phyloP scores from a whole-genome alignment of 768 basidiomycete genomes.

The Rhodotorula diobovata region DNA sequence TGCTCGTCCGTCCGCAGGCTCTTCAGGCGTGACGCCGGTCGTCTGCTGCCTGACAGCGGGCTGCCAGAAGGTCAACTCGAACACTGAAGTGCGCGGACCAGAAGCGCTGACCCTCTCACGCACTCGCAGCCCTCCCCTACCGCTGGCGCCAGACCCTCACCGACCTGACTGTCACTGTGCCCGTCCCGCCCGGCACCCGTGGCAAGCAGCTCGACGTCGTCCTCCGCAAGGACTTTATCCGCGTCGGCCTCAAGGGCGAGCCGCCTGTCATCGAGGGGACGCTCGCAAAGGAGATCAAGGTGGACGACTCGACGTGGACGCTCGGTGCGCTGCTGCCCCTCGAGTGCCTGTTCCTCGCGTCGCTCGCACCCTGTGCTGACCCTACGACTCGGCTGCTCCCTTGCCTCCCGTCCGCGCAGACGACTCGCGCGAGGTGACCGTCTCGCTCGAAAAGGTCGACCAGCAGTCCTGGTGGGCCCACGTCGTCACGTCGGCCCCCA shows the following conservation, averaged over 20 bases:
- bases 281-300: slow-evolving; percentile 84
- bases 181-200: slow-evolving; percentile 81
- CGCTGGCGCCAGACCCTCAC: slow-evolving; percentile 83
- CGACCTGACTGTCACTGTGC: slow-evolving; percentile 75
- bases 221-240: slow-evolving; percentile 76
- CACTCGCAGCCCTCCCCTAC: slow-evolving; percentile 63
- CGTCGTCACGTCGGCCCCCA: slow-evolving; percentile 87
- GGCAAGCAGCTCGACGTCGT: slow-evolving; percentile 67
- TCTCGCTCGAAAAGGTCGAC: slow-evolving; percentile 83
- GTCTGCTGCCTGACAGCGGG: no score
- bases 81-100: no score
- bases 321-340: slow-evolving; percentile 57
- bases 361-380: no score
- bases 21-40: no score
- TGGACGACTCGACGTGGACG: slow-evolving; percentile 97
- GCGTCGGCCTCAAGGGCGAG: slow-evolving; percentile 75
- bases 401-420: slow-evolving; percentile 52
- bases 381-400: no score
- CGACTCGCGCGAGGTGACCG: slow-evolving; percentile 65
- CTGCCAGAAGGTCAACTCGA: no score
- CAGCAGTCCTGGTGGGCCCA: slow-evolving; percentile 96
- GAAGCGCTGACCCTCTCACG: slow-evolving; percentile 14
- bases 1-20: neutral
- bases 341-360: neutral
- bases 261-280: slow-evolving; percentile 84